phyloP scores from a whole-genome alignment of 768 basidiomycete genomes.

The Xerocomellus chrysenteron region DNA sequence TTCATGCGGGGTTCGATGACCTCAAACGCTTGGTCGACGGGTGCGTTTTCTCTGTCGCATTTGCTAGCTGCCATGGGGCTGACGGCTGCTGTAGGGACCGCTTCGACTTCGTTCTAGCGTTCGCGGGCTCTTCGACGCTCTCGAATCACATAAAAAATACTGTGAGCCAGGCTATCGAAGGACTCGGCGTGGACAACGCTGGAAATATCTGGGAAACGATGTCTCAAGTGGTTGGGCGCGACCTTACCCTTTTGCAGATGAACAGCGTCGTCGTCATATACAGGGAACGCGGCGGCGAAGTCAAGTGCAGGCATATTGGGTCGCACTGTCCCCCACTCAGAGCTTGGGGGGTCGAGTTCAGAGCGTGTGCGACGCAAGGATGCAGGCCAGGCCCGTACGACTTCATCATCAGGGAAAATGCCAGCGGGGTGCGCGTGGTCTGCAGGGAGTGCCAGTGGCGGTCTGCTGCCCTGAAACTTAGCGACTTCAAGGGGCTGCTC shows the following conservation, averaged over 20 bases:
- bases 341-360: background rate
- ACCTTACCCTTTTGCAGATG: background rate
- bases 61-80: too few species aligned
- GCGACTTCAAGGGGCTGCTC: background rate
- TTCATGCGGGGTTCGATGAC: background rate
- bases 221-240: accelerated
- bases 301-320: background rate
- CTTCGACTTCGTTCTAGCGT: background rate
- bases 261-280: background rate
- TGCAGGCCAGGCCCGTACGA: background rate
- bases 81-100: background rate
- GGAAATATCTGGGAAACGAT: background rate
- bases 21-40: background rate
- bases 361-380: background rate
- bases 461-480: background rate
- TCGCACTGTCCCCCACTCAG: background rate
- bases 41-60: background rate
- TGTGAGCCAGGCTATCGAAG: background rate
- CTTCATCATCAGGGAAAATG: background rate
- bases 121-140: background rate
- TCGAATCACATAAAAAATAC: too few species aligned
- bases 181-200: background rate
- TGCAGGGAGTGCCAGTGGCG: background rate
- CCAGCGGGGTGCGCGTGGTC: background rate
- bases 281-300: background rate